These are phyloP conservation scores for Sanghuangporus sanghuang DNA, from an alignment of 1,284 basidiomycete species.

Conservation along the genomic window DNA sequence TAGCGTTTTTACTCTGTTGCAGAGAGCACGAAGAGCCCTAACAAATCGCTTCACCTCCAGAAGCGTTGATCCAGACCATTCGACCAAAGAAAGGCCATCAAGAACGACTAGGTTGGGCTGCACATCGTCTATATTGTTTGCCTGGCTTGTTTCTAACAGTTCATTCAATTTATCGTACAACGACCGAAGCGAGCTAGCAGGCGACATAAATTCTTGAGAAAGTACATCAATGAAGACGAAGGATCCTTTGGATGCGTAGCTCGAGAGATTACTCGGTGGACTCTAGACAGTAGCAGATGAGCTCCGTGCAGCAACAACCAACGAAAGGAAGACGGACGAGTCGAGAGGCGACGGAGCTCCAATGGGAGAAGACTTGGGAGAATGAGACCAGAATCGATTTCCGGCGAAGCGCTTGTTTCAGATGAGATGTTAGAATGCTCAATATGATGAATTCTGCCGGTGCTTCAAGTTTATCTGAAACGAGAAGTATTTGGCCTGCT, in stretches of 20 bases:
- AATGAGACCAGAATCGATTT: constrained; percentile 49
- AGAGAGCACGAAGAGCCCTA: constrained; percentile 51
- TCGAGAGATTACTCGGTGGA: constrained; percentile 43
- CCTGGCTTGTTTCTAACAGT: background rate
- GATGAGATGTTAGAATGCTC: constrained; percentile 39
- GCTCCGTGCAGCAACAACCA: background rate
- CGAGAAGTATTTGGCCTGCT: constrained; percentile 42
- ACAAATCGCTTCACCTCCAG: constrained; percentile 48
- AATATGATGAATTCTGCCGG: constrained; percentile 66
- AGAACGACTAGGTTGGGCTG: constrained; percentile 39
- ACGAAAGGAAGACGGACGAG: constrained; percentile 33
- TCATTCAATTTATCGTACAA: constrained; percentile 16
- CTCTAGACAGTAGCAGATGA: constrained; percentile 29
- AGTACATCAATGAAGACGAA: constrained; percentile 50
- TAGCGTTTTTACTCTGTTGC: constrained; percentile 41
- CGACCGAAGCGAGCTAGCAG: constrained; percentile 24
- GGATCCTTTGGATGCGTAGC: constrained; percentile 36
- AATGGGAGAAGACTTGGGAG: constrained; percentile 49
- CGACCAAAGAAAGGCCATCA: constrained; percentile 58
- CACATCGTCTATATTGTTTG: background rate
- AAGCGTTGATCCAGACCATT: constrained; percentile 58
- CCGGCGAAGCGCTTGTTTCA: constrained; percentile 40
- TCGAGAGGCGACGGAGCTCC: constrained; percentile 58
- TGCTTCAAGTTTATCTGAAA: constrained; percentile 62
- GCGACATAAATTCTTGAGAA: constrained; percentile 17